These are phyloP conservation scores for Penstemon davidsonii DNA, from an alignment of 257 asterid genomes.

Conservation along the genomic window DNA sequence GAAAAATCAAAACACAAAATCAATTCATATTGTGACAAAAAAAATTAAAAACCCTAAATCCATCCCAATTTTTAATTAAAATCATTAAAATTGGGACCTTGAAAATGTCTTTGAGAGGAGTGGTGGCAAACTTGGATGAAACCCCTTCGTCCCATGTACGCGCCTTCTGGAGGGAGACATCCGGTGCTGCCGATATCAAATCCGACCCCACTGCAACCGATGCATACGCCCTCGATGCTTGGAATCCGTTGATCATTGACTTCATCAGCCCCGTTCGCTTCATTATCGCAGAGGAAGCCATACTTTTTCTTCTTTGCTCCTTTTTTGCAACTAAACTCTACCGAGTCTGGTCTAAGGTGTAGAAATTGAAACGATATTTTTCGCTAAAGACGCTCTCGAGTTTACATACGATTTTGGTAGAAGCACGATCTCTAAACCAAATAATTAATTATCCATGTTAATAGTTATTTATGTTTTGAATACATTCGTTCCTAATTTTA, in stretches of 20 bases:
- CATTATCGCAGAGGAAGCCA: too few relatives aligned
- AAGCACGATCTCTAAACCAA: too few relatives aligned
- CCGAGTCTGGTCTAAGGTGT: too few relatives aligned
- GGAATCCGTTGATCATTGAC: slow-evolving; percentile 38
- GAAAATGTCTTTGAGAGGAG: slow-evolving; percentile 69
- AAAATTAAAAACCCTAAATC: slow-evolving; percentile 25
- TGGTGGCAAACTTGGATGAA: slow-evolving; percentile 80
- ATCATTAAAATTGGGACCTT: slow-evolving; percentile 44
- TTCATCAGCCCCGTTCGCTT: slow-evolving; percentile 43
- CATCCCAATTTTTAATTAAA: not conserved
- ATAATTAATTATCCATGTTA: too few relatives aligned
- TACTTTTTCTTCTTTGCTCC: too few relatives aligned
- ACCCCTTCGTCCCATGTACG: slow-evolving; percentile 97
- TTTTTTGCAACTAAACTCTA: too few relatives aligned
- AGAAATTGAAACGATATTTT: too few relatives aligned
- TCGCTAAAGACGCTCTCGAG: too few relatives aligned
- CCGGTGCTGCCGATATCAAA: slow-evolving; percentile 65
- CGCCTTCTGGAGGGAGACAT: slow-evolving; percentile 81
- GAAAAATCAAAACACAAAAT: slow-evolving; percentile 33
- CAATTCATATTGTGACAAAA: slow-evolving; percentile 14
- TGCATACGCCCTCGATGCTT: slow-evolving; percentile 63
- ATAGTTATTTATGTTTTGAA: too few relatives aligned
- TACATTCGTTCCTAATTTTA: too few relatives aligned
- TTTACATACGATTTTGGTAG: too few relatives aligned
- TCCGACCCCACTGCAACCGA: slow-evolving; percentile 82